phyloP scores from a whole-genome alignment of 768 basidiomycete genomes.

The Tulasnella calospora region DNA sequence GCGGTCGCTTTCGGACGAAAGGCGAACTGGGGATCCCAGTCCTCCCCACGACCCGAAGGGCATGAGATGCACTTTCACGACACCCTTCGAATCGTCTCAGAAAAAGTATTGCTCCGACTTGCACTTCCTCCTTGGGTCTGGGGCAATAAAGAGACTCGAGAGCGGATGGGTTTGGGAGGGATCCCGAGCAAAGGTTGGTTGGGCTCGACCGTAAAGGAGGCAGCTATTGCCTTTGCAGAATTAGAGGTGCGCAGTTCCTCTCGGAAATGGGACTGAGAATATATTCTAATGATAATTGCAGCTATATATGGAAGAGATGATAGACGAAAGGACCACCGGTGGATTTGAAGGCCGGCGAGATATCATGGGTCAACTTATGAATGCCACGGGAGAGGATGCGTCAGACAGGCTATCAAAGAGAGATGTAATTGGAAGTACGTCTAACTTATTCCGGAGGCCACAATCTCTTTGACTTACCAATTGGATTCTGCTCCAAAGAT shows the following conservation, averaged over 20 bases:
- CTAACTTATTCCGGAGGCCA: too few relatives aligned
- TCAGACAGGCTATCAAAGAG: not conserved
- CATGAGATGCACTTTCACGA: slow-evolving; percentile 17
- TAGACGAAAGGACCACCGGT: not conserved
- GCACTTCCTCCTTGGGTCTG: not conserved
- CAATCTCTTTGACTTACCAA: not conserved
- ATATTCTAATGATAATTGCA: not conserved
- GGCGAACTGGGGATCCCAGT: not conserved
- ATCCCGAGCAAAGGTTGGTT: slow-evolving; percentile 7
- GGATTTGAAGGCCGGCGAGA: not conserved
- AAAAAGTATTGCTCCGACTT: not conserved
- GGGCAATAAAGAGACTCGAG: not conserved
- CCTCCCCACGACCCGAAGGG: not conserved
- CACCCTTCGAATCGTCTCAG: not conserved
- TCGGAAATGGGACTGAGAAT: not conserved
- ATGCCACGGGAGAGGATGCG: slow-evolving; percentile 3
- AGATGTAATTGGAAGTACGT: slow-evolving; percentile 16
- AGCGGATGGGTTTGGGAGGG: not conserved
- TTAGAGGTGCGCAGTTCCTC: not conserved
- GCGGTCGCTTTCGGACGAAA: not conserved
- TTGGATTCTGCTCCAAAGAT: not conserved
- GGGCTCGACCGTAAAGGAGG: not conserved
- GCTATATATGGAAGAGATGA: slow-evolving; percentile 17
- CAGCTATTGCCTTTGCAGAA: not conserved
- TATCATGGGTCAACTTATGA: not conserved